These are phyloP conservation scores for Fusarium caatingaense DNA, from an alignment of 2,329 filamentous ascomycete genomes.

Conservation along the genomic window DNA sequence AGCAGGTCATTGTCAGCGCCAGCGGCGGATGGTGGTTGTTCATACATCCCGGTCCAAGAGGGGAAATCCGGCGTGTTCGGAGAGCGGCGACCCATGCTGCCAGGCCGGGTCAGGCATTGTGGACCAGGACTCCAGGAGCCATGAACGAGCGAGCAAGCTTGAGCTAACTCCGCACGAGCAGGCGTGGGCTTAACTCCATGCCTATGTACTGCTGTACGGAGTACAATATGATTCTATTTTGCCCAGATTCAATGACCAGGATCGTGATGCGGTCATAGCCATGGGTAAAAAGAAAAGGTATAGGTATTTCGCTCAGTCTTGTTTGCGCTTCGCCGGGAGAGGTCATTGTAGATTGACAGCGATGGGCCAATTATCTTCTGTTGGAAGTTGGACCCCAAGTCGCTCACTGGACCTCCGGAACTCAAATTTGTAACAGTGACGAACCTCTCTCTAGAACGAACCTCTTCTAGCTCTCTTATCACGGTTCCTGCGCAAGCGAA, in stretches of 20 bases:
- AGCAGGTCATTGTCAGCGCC: conserved; percentile 16
- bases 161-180: conserved; percentile 41
- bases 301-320: conserved; percentile 38
- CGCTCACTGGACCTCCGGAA: conserved; percentile 4
- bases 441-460: neutral
- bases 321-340: conserved; percentile 3
- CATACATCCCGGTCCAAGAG: conserved; percentile 36
- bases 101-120: conserved; percentile 3
- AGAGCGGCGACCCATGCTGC: conserved; percentile 33
- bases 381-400: neutral
- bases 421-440: neutral
- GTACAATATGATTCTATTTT: conserved; percentile 23
- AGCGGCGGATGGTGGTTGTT: conserved; percentile 33
- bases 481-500: conserved; percentile 41
- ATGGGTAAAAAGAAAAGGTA: neutral
- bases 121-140: conserved; percentile 26
- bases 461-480: conserved; percentile 11
- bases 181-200: conserved; percentile 37
- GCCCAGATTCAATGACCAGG: conserved; percentile 40
- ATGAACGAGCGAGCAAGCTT: conserved; percentile 16
- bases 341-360: conserved; percentile 21
- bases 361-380: conserved; percentile 13
- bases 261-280: conserved; percentile 33
- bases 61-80: conserved; percentile 39
- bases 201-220: neutral